Base-by-base conservation (phyloP, 257 asterid species). In the Fraxinus pennsylvanica region DNA sequence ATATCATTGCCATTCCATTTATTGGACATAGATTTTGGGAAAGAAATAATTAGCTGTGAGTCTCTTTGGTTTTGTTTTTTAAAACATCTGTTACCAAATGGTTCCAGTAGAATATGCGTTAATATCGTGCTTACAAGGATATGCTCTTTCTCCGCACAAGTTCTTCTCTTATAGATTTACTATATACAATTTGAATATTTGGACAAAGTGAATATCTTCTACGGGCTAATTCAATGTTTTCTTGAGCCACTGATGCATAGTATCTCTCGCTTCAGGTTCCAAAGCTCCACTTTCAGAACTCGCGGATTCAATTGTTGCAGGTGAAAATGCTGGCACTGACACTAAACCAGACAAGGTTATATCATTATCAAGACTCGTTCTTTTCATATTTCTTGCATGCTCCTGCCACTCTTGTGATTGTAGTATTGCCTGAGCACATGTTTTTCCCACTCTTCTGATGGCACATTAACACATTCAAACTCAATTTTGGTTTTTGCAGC, bases 221-320 rank as follows among this genome's bases (percentile, higher is more conserved):
- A 32, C 35, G 35, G 22, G 35, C 74, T 29, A 45, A 70, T 38
- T 74, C 32, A 25, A 43, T 75, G 9, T 36, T 76, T 50, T 75
- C 47, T 77, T 72, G 75, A 81, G 70, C 71, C 69, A 67, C 82
- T 61, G 36, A 59, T 77, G 25, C 35, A 30, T 41, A 69, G 72
- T 50, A 35, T 70, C 70, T 78, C 59, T 78, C 59, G 63, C 45
- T 45, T 70, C 89, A 96, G 99, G 99, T 88, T 89, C 97, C 41
- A 89, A 88, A 77, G 91, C 87, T 79, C 82, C 97, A 71, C 74
- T 89, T 7, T 69, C 83, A 21, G 89, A 84, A 78, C 96, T 96
- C 77, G 93, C 99, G 65, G 89, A 87, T 30, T 84, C 92, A 73
- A 92, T 96, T 78, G 81, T 93, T 54, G 79, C 91, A 2, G 87